Evolutionary conservation across 495 filamentous ascomycete genomes (phyloP).

Genomic region (Xanthoparmelia taractica): DNA sequence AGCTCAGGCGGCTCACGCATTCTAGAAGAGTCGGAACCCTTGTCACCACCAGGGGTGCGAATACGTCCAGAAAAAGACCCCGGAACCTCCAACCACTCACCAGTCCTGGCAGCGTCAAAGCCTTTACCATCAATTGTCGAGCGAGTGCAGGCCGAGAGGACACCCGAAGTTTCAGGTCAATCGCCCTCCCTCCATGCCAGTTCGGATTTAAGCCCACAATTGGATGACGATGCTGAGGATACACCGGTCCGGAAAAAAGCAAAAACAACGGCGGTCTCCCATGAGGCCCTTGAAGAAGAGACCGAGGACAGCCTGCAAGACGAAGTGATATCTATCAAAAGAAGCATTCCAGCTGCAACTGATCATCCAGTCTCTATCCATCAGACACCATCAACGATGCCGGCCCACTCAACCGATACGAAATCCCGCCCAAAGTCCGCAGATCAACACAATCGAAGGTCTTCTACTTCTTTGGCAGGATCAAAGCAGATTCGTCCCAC

Average conservation of each 20-base stretch:
- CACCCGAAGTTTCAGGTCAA: background rate
- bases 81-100: background rate
- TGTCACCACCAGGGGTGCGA: background rate
- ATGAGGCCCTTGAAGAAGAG: background rate
- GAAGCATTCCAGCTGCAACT: background rate
- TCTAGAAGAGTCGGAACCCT: background rate
- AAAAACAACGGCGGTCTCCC: background rate
- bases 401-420: background rate
- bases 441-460: background rate
- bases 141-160: background rate
- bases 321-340: slow-evolving; percentile 7
- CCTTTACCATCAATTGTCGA: background rate
- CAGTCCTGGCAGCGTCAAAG: background rate
- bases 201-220: background rate
- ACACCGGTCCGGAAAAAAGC: background rate
- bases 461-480: background rate
- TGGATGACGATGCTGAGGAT: background rate
- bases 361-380: background rate
- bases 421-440: background rate
- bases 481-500: background rate
- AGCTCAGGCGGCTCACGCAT: background rate
- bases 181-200: background rate
- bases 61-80: background rate
- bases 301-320: slow-evolving; percentile 16
- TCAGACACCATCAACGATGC: background rate